phyloP scores from a whole-genome alignment of 495 filamentous ascomycete species.

The Aspergillus saccharolyticus region DNA sequence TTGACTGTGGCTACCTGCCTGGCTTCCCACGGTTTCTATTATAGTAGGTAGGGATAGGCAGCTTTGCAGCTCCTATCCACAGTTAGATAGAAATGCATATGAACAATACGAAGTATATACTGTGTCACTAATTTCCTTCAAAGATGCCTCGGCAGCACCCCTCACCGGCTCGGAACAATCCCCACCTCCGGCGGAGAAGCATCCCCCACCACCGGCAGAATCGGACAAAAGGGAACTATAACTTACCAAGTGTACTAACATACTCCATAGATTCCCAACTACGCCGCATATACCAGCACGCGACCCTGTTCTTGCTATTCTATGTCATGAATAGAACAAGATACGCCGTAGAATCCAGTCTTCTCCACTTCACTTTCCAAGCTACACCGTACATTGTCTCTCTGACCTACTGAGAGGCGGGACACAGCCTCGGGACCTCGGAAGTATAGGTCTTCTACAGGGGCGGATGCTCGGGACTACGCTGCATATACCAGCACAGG shows the following conservation, averaged over 20 bases:
- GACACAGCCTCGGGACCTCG: too few relatives aligned
- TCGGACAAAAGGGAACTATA: background rate
- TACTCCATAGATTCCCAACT: slow-evolving; percentile 22
- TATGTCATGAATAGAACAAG: background rate
- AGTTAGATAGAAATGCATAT: background rate
- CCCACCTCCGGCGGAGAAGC: slow-evolving; percentile 11
- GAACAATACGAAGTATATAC: background rate
- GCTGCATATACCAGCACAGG: slow-evolving; percentile 1
- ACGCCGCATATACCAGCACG: slow-evolving; percentile 44
- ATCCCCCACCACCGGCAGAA: background rate
- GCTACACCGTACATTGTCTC: background rate
- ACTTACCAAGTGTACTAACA: background rate
- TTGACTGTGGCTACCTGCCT: background rate
- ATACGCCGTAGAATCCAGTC: background rate
- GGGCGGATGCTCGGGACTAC: background rate
- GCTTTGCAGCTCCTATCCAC: background rate
- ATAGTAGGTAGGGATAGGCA: background rate
- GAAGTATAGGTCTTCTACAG: too few relatives aligned
- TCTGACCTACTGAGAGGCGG: too few relatives aligned
- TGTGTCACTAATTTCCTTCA: background rate
- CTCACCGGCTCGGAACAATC: slow-evolving; percentile 14
- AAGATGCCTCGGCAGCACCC: slow-evolving; percentile 11
- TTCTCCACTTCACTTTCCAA: background rate
- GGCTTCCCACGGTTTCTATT: background rate
- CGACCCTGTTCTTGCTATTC: background rate